phyloP scores from a whole-genome alignment of 306 rosid genomes.

The Cicer bijugum region DNA sequence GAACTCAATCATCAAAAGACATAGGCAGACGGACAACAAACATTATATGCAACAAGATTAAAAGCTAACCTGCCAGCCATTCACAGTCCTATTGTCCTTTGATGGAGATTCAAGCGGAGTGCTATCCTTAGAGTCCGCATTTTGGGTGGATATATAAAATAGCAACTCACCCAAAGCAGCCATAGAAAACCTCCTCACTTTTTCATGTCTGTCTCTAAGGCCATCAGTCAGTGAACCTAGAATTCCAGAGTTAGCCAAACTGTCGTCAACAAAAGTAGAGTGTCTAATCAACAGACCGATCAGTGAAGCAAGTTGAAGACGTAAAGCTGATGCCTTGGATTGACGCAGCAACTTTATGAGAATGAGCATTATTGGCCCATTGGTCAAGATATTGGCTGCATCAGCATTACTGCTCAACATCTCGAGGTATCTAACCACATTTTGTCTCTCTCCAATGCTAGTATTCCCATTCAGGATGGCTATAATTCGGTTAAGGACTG shows the following conservation, averaged over 20 bases:
- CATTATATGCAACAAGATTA: constrained; percentile 29
- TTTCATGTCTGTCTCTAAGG: constrained; percentile 94
- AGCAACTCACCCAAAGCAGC: constrained; percentile 96
- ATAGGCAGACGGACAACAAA: constrained; percentile 36
- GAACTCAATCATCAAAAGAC: constrained; percentile 38
- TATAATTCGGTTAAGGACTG: constrained; percentile 61
- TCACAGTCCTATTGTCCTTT: constrained; percentile 62
- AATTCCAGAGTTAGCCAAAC: constrained; percentile 86
- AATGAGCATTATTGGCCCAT: constrained; percentile 93
- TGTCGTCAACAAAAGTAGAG: constrained; percentile 83
- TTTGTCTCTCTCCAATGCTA: constrained; percentile 86
- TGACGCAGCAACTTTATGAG: constrained; percentile 87
- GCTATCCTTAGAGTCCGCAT: constrained; percentile 69
- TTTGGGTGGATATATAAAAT: constrained; percentile 90
- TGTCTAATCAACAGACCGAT: constrained; percentile 92
- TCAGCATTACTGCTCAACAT: constrained; percentile 88
- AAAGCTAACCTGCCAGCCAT: constrained; percentile 91
- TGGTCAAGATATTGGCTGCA: constrained; percentile 93
- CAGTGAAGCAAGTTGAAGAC: constrained; percentile 91
- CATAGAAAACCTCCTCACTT: constrained; percentile 96
- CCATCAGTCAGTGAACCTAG: constrained; percentile 85
- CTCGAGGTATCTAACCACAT: constrained; percentile 87
- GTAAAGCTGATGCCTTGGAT: constrained; percentile 81
- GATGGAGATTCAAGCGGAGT: constrained; percentile 76
- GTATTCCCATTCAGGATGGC: constrained; percentile 73